Evolutionary conservation across 2,329 filamentous ascomycete genomes (phyloP), one percentile per base, ranked within the genome.

Genomic region (Lomentospora prolificans): DNA sequence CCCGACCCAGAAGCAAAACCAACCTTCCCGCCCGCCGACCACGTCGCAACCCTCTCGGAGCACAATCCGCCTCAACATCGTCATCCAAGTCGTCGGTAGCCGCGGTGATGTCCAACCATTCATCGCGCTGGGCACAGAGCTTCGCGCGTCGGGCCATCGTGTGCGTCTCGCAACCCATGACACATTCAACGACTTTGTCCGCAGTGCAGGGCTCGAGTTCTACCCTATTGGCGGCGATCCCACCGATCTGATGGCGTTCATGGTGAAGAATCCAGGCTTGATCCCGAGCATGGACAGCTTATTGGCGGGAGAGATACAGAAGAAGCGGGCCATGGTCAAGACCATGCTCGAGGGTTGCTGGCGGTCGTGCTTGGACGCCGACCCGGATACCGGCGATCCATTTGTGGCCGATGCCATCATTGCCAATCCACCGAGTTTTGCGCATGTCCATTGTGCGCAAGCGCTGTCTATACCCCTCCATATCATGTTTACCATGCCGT

Each of bases 401-500:
- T 87, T 88, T 62, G 72, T 88, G 14, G 85, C 85, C 0, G 84
- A 94, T 64, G 85, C 82, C n/a, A 92, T 94, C 62, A 92, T 94
- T 58, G 87, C 89, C 0, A 94, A 94, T 60, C 89, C 89, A 0
- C 87, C 87, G 0, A 85, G 80, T 59, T 89, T 91, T 67, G 86
- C 85, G 0, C 87, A 90, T 64, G 75, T 90, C 1, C 87, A 90
- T 68, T 90, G 87, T 60, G 89, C 89, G 0, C 87, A 94, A 68
- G 82, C 86, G 25, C 67, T 94, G 24, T 87, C 87, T 0, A 81
- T 91, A 19, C 89, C 89, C 0, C 68, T 92, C 2, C 87, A 91
- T 65, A 72, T 96, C 59, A 94, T 95, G 85, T 96, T 96, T 66
- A 96, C 90, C 58, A 86, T 91, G 57, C 88, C 88, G 0, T 91